phyloP scores from a whole-genome alignment of 2,329 filamentous ascomycete genomes.

The Fusarium udum region DNA sequence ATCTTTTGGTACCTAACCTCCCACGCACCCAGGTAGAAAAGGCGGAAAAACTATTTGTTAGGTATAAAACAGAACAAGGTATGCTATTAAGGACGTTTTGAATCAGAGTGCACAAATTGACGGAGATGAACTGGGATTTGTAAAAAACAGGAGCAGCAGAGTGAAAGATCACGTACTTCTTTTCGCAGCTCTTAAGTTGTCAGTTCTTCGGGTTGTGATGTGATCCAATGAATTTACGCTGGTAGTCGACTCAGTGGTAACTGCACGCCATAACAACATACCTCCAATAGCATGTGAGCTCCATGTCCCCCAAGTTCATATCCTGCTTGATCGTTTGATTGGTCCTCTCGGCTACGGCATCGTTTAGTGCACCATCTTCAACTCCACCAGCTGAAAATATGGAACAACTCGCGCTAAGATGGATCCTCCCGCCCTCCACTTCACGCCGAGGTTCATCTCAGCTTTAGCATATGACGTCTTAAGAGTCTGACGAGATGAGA shows the following conservation, averaged over 20 bases:
- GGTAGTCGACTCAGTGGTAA: not conserved
- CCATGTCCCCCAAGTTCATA: not conserved
- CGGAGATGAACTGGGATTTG: rapidly evolving
- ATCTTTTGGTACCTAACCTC: not conserved
- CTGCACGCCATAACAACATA: not conserved
- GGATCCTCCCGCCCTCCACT: not conserved
- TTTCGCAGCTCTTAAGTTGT: not conserved
- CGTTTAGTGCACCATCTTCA: not conserved
- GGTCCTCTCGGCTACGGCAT: not conserved
- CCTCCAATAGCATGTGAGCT: not conserved
- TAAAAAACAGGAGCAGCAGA: not conserved
- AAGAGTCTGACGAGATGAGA: not conserved
- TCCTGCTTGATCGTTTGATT: not conserved
- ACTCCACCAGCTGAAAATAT: not conserved
- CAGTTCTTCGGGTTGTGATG: not conserved
- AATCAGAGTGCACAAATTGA: not conserved
- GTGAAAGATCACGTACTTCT: not conserved
- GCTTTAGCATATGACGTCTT: not conserved
- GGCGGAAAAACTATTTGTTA: too few relatives aligned
- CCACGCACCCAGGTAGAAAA: not conserved
- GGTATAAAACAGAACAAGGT: too few relatives aligned
- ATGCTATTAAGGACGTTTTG: not conserved
- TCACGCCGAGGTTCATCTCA: not conserved
- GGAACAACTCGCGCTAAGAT: not conserved
- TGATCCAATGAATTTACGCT: not conserved